Evolutionary conservation across 495 filamentous ascomycete genomes (phyloP), one percentile per base, ranked within the genome.

Genomic region (Xylaria nigripes): DNA sequence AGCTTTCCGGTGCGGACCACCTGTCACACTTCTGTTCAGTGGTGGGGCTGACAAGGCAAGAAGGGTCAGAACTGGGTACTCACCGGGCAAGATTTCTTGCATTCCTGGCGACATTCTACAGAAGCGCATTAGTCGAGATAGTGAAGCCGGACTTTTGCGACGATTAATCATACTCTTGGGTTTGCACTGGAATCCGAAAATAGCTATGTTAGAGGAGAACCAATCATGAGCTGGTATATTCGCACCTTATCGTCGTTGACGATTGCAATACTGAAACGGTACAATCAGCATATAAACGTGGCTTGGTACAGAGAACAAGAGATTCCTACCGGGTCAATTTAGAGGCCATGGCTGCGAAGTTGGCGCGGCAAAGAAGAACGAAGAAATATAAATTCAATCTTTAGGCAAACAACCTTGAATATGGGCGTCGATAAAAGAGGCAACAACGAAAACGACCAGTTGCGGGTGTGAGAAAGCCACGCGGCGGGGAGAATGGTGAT

Each of bases 11-110:
- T 93, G 38, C 93, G 86, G 52, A 98, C 93, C 42, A 98, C 74
- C 60, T 67, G 16, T 10, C 36, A 50, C 34, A 45, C 21, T 29
- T 47, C 30, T 8, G 5, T 55, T 66, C 24, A 66, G 61, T 13
- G 15, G 19, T 22, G 29, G 18, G 22, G 44, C 51, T 51, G 8
- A 16, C 15, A n/a, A 25, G 15, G 13, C 8, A 30, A 19, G 23
- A 48, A 12, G 15, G 7, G 6, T 22, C 19, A 12, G 15, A 23
- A 19, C 10, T 13, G 40, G 18, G 10, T 16, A 21, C 24, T 15
- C 13, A 66, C 90, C n/a, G 94, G 93, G 69, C 93, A 98, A 6
- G 90, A 89, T 71, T 96, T 96, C 74, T 97, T 97, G 82, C 94
- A 98, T 75, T 98, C 93, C 77, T 98, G 93, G 60, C 90, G 81